A percentile compares a stretch with the other conserved stretches of the same genome.
These are phyloP conservation scores for Kwoniella newhampshirensis DNA, from an alignment of 768 basidiomycete genomes.

Conservation along the genomic window DNA sequence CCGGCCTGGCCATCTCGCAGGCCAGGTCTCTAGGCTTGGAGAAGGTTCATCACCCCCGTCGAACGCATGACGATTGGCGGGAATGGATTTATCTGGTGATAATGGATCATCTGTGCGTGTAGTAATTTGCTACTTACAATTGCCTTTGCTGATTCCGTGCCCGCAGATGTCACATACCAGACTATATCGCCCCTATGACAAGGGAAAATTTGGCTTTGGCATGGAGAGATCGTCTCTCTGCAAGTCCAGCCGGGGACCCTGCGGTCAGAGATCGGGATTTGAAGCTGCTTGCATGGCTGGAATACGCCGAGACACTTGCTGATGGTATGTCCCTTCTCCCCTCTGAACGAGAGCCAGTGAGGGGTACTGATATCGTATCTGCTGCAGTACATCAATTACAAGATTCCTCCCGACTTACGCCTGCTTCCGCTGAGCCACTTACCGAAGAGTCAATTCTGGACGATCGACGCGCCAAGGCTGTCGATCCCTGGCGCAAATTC, in stretches of 20 bases:
- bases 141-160: neutral
- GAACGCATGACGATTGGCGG: constrained; percentile 45
- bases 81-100: constrained; percentile 48
- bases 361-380: neutral
- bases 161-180: constrained; percentile 32
- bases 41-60: constrained; percentile 13
- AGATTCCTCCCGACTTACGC: neutral
- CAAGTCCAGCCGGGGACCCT: constrained; percentile 22
- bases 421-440: constrained; percentile 6
- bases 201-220: constrained; percentile 21
- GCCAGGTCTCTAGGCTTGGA: constrained; percentile 31
- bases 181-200: constrained; percentile 31
- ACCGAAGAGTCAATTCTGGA: constrained; percentile 13
- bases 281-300: constrained; percentile 49
- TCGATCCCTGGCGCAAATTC: constrained; percentile 35
- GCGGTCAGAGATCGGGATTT: constrained; percentile 45
- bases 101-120: constrained; percentile 43
- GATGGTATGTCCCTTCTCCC: constrained; percentile 24
- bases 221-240: constrained; percentile 34
- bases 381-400: constrained; percentile 19
- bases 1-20: constrained; percentile 31
- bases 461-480: constrained; percentile 15
- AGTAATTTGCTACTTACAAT: neutral
- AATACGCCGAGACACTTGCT: constrained; percentile 46
- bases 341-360: neutral